phyloP scores from a whole-genome alignment of 768 basidiomycete genomes.

The Rhodotorula diobovata region DNA sequence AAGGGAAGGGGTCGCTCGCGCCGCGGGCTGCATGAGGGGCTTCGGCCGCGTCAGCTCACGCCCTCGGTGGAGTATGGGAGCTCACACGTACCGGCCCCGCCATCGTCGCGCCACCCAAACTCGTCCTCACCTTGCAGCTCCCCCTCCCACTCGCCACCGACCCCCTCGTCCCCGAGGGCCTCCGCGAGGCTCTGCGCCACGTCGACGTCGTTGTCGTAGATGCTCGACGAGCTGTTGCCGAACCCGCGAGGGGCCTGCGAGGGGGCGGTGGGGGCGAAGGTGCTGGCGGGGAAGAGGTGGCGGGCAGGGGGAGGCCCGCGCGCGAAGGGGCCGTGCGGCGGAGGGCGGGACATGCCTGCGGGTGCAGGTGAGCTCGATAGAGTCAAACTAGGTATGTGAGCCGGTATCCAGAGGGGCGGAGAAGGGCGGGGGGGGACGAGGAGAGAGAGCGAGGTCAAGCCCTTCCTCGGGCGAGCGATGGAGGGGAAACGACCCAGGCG shows the following conservation, averaged over 20 bases:
- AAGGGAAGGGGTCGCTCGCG: background rate
- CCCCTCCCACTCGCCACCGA: background rate
- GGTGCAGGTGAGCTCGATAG: too few relatives aligned
- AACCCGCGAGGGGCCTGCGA: background rate
- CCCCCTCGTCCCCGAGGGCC: background rate
- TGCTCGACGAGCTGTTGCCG: background rate
- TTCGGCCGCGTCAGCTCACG: too few relatives aligned
- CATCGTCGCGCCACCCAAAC: background rate
- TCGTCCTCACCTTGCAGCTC: background rate
- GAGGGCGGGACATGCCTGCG: background rate
- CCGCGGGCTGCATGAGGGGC: background rate
- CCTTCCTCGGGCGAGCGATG: background rate
- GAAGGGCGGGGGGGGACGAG: background rate
- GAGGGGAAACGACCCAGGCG: background rate
- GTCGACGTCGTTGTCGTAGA: conserved; percentile 13
- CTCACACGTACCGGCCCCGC: background rate
- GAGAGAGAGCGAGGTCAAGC: background rate
- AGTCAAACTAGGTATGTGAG: background rate
- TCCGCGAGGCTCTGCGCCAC: background rate
- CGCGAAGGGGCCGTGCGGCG: background rate
- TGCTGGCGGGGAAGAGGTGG: background rate
- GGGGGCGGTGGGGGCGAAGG: background rate
- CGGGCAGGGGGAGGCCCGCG: background rate
- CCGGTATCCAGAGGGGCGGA: background rate
- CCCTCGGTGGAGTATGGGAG: background rate